Percentiles rank a stretch among this genome's conserved stretches.
Conservation (phyloP, 2,329 filamentous ascomycete genomes). For the Trichophyton simii region DNA sequence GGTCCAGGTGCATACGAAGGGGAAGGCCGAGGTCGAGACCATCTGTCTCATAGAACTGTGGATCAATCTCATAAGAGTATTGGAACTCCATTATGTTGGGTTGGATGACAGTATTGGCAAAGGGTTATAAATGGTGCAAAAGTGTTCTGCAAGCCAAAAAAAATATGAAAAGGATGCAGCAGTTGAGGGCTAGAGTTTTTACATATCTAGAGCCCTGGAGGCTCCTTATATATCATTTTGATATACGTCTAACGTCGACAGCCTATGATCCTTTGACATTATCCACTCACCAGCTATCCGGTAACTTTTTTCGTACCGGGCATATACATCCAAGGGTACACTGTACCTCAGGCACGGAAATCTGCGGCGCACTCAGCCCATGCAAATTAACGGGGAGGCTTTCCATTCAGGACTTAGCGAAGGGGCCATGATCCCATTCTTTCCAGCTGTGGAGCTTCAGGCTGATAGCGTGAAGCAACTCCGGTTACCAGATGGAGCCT, state of each 20-base stretch:
- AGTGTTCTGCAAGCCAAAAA: background rate
- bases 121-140: background rate
- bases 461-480: background rate
- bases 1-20: conserved; percentile 17
- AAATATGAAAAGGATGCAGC: background rate
- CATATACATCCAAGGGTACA: background rate
- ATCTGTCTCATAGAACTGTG: conserved; percentile 18
- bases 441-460: background rate
- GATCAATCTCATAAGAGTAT: conserved; percentile 20
- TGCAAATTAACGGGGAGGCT: background rate
- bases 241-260: background rate
- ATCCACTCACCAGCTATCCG: background rate
- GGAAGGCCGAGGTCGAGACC: conserved; percentile 20
- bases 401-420: background rate
- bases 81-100: background rate
- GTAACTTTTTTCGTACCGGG: background rate
- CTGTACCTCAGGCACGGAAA: background rate
- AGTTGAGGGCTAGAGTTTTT: background rate
- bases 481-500: background rate
- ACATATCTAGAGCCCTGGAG: background rate
- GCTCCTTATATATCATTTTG: background rate
- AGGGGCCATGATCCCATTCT: background rate
- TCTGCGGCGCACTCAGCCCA: background rate
- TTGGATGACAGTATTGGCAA: background rate
- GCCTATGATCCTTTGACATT: background rate